phyloP scores from a whole-genome alignment of 805 yeast species.

The Starmerella potacharoeniae region DNA sequence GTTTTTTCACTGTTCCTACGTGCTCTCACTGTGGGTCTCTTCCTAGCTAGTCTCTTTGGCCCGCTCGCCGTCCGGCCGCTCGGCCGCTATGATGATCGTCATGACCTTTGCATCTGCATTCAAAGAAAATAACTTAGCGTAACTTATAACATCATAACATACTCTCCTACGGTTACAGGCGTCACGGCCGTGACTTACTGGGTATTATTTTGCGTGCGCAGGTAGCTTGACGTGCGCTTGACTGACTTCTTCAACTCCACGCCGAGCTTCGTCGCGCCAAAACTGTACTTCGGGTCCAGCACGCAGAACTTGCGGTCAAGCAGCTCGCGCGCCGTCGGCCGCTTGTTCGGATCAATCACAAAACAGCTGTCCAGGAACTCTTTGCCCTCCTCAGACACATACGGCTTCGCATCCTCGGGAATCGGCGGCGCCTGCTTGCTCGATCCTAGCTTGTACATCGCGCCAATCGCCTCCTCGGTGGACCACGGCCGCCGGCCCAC shows the following conservation, averaged over 20 bases:
- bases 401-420: constrained; percentile 68
- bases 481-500: constrained; percentile 98
- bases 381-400: constrained; percentile 53
- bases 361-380: constrained; percentile 70
- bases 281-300: constrained; percentile 13
- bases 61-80: too few relatives aligned
- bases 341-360: constrained; percentile 57
- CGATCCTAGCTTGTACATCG: constrained; percentile 77
- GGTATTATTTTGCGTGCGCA: constrained; percentile 1
- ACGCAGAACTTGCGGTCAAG: constrained; percentile 17
- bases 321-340: constrained; percentile 68
- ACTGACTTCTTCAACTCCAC: constrained; percentile 12
- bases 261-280: constrained; percentile 20
- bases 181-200: not conserved
- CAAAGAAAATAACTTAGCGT: not conserved
- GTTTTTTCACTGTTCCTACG: not conserved
- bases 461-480: constrained; percentile 86
- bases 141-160: not conserved
- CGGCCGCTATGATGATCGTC: too few relatives aligned
- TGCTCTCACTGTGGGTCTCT: not conserved
- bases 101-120: too few relatives aligned
- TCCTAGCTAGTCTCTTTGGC: too few relatives aligned
- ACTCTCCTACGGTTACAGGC: not conserved
- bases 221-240: constrained; percentile 8
- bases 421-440: constrained; percentile 90